These are phyloP conservation scores for Zoysia pacifica DNA, from an alignment of 176 grass and related monocot genomes.

Conservation along the genomic window DNA sequence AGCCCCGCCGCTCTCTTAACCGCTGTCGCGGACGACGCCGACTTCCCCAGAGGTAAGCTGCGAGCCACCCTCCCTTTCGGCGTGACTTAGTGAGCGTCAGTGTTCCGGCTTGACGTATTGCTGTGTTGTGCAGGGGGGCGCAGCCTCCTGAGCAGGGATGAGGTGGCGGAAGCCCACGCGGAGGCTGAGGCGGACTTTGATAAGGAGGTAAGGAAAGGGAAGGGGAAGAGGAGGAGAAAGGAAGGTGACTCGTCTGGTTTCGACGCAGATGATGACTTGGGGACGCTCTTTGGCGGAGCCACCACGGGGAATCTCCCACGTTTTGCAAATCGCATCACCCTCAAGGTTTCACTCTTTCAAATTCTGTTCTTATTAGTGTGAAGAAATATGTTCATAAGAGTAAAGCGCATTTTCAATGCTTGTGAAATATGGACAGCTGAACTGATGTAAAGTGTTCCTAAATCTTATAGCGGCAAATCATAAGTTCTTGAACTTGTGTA, in stretches of 20 bases:
- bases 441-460: neutral
- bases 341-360: constrained; percentile 56
- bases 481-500: neutral
- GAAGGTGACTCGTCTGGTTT: neutral
- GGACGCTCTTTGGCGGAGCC: constrained; percentile 71
- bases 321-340: constrained; percentile 81
- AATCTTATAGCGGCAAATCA: neutral
- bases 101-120: neutral
- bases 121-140: constrained; percentile 55
- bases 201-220: constrained; percentile 51
- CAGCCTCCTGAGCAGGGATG: constrained; percentile 66
- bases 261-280: constrained; percentile 62
- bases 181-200: constrained; percentile 82
- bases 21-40: constrained; percentile 53
- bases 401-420: neutral
- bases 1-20: constrained; percentile 59
- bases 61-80: neutral
- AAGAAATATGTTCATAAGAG: neutral
- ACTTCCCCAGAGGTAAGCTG: constrained; percentile 80
- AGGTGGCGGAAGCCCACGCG: constrained; percentile 73
- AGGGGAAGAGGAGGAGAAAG: constrained; percentile 52
- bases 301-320: constrained; percentile 85
- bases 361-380: neutral
- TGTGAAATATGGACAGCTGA: neutral
- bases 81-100: neutral